These are phyloP conservation scores for Naganishia onofrii DNA, from an alignment of 768 basidiomycete species.

Conservation along the genomic window DNA sequence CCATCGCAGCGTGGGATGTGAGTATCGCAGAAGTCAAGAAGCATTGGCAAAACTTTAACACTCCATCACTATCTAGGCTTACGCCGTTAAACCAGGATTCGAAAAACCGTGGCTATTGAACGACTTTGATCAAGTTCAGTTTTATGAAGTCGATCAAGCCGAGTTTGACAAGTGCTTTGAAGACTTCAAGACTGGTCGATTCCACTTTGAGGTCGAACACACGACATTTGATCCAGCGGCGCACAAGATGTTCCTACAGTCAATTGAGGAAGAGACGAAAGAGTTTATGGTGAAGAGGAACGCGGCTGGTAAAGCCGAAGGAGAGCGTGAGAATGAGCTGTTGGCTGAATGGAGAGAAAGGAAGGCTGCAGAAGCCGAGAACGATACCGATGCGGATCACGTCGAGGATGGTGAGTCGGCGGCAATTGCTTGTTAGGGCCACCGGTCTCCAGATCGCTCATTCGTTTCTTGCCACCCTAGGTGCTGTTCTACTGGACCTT, in stretches of 20 bases:
- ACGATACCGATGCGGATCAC: conserved; percentile 15
- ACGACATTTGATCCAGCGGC: conserved; percentile 60
- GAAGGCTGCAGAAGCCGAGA: conserved; percentile 26
- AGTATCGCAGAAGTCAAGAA: too few relatives aligned
- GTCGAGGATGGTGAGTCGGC: conserved; percentile 21
- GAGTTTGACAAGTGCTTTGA: conserved; percentile 53
- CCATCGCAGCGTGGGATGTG: conserved; percentile 66
- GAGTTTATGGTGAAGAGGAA: conserved; percentile 56
- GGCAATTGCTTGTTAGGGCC: not conserved
- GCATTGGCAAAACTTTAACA: too few relatives aligned
- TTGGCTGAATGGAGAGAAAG: conserved; percentile 55
- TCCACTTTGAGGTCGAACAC: conserved; percentile 56
- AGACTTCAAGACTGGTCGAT: conserved; percentile 38
- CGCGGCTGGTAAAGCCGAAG: conserved; percentile 37
- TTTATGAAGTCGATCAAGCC: conserved; percentile 55
- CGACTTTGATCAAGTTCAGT: conserved; percentile 66
- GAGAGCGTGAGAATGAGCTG: conserved; percentile 53
- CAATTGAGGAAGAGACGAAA: conserved; percentile 55
- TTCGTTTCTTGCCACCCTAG: not conserved
- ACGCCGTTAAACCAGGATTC: conserved; percentile 44
- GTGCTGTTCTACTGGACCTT: conserved; percentile 27
- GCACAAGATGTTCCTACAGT: conserved; percentile 56
- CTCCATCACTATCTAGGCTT: conserved; percentile 29
- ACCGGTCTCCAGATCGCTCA: too few relatives aligned
- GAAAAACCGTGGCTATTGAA: conserved; percentile 63